Evolutionary conservation across 768 basidiomycete genomes (phyloP), one percentile per base, ranked within the genome.

Genomic region (Zangia roseola): DNA sequence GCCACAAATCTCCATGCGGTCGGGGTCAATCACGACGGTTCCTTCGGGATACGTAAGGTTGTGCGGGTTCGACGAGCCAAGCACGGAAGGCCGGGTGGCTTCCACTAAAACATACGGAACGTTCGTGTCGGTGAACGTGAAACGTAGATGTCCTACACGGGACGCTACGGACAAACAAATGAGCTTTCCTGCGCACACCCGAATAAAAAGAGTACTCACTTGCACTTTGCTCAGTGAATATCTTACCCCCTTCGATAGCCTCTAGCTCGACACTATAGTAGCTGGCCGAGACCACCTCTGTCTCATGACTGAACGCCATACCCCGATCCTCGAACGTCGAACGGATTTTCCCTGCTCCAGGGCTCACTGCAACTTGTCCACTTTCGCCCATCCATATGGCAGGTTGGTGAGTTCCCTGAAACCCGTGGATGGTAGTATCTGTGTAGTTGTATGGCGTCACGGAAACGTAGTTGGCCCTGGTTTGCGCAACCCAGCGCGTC

Each of bases 331-430:
- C 80, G 50, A 89, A 86, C 5, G 71, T 71, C 9, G 75, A 69
- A 34, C 74, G 74, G 1, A 88, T 70, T 4, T 60, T 48, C 16
- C 78, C 77, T 8, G 65, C 64, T 6, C 86, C 86, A 10, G 87
- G 85, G 24, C 76, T 74, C 21, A 89, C 71, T 5, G 78, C 72
- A 3, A 83, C 78, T 40, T 79, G 78, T 0, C 78, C 87, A 53
- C 81, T 86, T 57, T 88, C 87, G 3, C 85, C 89, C 88, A 92
- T 91, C 89, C 88, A 91, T 31, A 92, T 91, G 1, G 90, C 90
- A 10, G 89, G 88, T 55, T 90, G 90, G 45, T 88, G 82, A 4
- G 89, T 91, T 5, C 79, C 88, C 40, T 86, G 80, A 57, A 91
- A 90, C 1, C 90, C 89, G 56, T 88, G 83, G 4, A 91, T 79